These are phyloP conservation scores for Stachybotrys chlorohalonatus DNA, from an alignment of 2,329 filamentous ascomycete genomes.

Conservation along the genomic window DNA sequence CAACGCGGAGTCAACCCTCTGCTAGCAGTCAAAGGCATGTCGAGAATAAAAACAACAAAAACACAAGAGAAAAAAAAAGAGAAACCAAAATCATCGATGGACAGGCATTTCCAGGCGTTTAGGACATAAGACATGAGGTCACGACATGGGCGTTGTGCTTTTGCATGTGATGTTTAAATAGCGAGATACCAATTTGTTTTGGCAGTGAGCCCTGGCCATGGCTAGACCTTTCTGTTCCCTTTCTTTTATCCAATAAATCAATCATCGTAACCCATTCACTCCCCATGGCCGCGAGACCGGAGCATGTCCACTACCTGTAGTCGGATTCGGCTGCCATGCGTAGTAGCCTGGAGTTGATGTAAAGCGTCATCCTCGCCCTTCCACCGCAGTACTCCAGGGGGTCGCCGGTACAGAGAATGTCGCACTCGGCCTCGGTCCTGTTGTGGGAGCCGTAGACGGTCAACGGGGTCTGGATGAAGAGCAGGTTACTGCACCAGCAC, in stretches of 20 bases:
- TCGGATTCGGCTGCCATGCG: no score
- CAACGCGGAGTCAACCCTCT: no score
- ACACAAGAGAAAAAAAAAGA: no score
- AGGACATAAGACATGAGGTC: neutral
- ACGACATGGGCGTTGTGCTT: neutral
- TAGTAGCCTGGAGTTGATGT: constrained; percentile 4
- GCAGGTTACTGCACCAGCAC: constrained; percentile 25
- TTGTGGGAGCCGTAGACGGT: constrained; percentile 15
- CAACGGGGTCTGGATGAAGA: constrained; percentile 12
- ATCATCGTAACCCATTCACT: no score
- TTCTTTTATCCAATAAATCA: neutral
- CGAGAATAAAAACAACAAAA: no score
- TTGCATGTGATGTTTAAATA: neutral
- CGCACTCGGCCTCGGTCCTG: constrained; percentile 19
- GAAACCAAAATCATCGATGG: neutral
- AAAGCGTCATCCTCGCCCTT: constrained; percentile 20
- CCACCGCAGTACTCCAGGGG: constrained; percentile 20
- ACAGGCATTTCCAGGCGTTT: neutral
- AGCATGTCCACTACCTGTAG: no score
- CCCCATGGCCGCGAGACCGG: no score
- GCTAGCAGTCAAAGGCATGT: neutral
- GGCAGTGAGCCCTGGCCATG: neutral
- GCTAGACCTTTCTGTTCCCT: neutral
- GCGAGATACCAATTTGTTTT: neutral
- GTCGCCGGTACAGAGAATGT: constrained; percentile 24